Percentiles rank a stretch among this genome's conserved stretches.
phyloP scores from a whole-genome alignment of 495 filamentous ascomycete species.

The Trichoderma reesei region DNA sequence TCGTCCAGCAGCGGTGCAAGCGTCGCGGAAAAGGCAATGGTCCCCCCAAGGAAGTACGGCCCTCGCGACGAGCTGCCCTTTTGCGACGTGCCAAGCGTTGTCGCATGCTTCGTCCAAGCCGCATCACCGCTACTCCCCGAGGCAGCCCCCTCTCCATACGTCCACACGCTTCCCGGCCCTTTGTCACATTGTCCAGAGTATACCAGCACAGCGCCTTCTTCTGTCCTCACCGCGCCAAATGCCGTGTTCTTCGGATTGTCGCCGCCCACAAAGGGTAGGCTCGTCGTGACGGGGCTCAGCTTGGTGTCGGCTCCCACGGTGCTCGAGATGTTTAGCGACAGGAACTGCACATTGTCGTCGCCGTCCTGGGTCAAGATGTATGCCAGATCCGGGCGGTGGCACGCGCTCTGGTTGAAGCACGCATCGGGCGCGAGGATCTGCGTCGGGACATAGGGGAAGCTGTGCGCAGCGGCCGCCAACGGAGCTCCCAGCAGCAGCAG shows the following conservation, averaged over 20 bases:
- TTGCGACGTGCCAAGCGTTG: conserved; percentile 15
- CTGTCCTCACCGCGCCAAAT: conserved; percentile 55
- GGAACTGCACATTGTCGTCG: conserved; percentile 41
- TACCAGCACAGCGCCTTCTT: conserved; percentile 56
- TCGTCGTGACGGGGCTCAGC: conserved; percentile 45
- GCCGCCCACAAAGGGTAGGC: conserved; percentile 55
- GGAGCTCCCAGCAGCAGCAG: not conserved
- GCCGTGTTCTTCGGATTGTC: conserved; percentile 28
- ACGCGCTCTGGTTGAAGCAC: conserved; percentile 22
- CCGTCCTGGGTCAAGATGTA: conserved; percentile 50
- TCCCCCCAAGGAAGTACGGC: conserved; percentile 57
- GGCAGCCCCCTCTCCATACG: conserved; percentile 18
- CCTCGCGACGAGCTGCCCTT: conserved; percentile 27
- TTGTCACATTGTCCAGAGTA: conserved; percentile 58
- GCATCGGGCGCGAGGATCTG: conserved; percentile 46
- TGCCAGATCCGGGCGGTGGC: conserved; percentile 17
- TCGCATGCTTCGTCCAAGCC: conserved; percentile 22
- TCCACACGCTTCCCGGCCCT: conserved; percentile 28
- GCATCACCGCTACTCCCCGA: conserved; percentile 15
- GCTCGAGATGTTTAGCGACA: conserved; percentile 53
- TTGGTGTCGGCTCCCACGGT: conserved; percentile 42
- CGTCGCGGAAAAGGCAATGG: conserved; percentile 56
- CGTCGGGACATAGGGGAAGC: conserved; percentile 65
- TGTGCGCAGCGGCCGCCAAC: not conserved
- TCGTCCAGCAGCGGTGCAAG: conserved; percentile 37